Conservation (phyloP, 805 yeast species). For the Suhomyces vadensis region DNA sequence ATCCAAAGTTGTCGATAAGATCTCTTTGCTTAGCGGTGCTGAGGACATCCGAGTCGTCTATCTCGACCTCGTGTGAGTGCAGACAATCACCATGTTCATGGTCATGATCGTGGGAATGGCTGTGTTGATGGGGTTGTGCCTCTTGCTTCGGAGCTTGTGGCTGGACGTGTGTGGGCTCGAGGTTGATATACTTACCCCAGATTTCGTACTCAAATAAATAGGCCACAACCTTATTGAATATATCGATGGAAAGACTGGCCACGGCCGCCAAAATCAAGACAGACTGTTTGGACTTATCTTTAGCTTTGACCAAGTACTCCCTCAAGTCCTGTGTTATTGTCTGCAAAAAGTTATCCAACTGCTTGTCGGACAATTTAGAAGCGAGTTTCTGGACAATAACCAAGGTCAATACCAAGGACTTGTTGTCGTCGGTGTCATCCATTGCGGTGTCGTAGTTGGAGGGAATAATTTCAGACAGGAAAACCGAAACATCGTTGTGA, state of each 20-base stretch:
- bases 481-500: conserved; percentile 58
- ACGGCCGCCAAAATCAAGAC: conserved; percentile 58
- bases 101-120: conserved; percentile 16
- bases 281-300: conserved; percentile 62
- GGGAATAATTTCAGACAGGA: conserved; percentile 34
- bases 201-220: conserved; percentile 36
- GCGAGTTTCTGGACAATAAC: conserved; percentile 44
- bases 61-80: not conserved
- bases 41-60: conserved; percentile 18
- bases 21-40: conserved; percentile 60
- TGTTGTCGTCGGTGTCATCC: conserved; percentile 38
- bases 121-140: not conserved
- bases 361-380: conserved; percentile 27
- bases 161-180: conserved; percentile 3
- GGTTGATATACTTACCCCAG: conserved; percentile 40
- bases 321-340: conserved; percentile 49
- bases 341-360: conserved; percentile 39
- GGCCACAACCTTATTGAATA: conserved; percentile 50
- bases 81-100: not conserved
- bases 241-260: conserved; percentile 45
- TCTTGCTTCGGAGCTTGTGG: not conserved
- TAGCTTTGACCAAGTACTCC: conserved; percentile 50
- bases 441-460: conserved; percentile 20
- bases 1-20: conserved; percentile 59
- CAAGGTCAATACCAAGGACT: conserved; percentile 37